Conservation (phyloP, 1,139 yeast species). For the Nadsonia commutata region DNA sequence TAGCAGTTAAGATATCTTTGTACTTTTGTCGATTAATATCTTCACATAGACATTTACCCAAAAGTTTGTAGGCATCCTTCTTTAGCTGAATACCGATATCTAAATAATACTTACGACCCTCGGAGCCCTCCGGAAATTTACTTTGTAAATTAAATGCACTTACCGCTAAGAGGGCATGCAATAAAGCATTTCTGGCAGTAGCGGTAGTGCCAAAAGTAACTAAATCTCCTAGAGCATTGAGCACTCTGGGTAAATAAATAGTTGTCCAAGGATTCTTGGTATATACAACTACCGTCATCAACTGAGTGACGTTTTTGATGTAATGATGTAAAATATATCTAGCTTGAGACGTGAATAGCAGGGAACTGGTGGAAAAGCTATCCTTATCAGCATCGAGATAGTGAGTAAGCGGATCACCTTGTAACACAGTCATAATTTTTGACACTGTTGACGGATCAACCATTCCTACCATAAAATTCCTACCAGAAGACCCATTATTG, state of each 20-base stretch:
- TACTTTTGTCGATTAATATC: constrained; percentile 46
- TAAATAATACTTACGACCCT: constrained; percentile 52
- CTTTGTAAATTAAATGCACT: constrained; percentile 71
- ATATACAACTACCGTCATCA: constrained; percentile 76
- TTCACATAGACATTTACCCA: constrained; percentile 40
- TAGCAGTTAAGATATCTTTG: constrained; percentile 73
- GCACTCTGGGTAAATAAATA: constrained; percentile 68
- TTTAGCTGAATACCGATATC: constrained; percentile 61
- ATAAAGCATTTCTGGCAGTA: constrained; percentile 59
- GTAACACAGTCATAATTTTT: background rate
- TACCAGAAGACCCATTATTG: background rate
- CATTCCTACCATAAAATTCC: background rate
- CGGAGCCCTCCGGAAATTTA: constrained; percentile 43
- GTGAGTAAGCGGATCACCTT: background rate
- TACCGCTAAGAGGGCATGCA: constrained; percentile 71
- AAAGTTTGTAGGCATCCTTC: constrained; percentile 57
- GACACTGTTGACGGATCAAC: background rate
- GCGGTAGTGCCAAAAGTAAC: constrained; percentile 63
- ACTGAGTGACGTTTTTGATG: constrained; percentile 65
- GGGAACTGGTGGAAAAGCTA: constrained; percentile 40
- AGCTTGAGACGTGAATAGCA: constrained; percentile 29
- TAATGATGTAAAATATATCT: constrained; percentile 60
- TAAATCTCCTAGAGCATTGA: constrained; percentile 68
- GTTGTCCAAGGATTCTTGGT: constrained; percentile 82
- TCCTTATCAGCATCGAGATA: constrained; percentile 15